Evolutionary conservation across 352 stramenopile genomes (phyloP).

Genomic region (Globisporangium camurandrum): DNA sequence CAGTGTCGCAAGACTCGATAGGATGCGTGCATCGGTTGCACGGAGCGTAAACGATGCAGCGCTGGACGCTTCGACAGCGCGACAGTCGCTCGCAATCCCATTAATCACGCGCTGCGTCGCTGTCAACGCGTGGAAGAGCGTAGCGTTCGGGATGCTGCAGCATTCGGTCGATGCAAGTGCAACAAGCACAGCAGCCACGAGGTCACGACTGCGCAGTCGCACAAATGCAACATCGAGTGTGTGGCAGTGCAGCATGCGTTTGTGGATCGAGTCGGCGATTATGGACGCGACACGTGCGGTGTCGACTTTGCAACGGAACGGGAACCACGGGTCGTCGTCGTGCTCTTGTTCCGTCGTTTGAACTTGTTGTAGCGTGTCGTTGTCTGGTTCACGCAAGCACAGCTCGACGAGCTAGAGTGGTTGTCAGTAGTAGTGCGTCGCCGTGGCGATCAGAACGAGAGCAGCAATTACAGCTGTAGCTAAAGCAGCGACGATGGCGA

Average conservation of each 20-base stretch:
- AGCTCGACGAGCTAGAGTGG: slow-evolving; percentile 5
- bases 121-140: background rate
- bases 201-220: background rate
- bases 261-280: slow-evolving; percentile 14
- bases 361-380: no score
- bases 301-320: slow-evolving; percentile 26
- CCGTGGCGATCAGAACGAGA: no score
- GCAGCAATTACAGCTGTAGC: no score
- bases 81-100: background rate
- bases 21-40: no score
- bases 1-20: slow-evolving; percentile 3
- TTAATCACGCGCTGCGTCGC: background rate
- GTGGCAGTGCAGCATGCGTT: slow-evolving; percentile 2
- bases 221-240: slow-evolving; percentile 2
- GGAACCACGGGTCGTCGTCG: slow-evolving; percentile 34
- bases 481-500: no score
- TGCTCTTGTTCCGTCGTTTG: slow-evolving; percentile 8
- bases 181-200: slow-evolving; percentile 7
- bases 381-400: background rate
- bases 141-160: background rate
- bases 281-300: slow-evolving; percentile 12
- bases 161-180: background rate
- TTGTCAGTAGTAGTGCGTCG: no score
- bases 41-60: no score
- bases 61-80: background rate